Conservation (phyloP, 2,329 filamentous ascomycete genomes). For the Fusarium camptoceras region DNA sequence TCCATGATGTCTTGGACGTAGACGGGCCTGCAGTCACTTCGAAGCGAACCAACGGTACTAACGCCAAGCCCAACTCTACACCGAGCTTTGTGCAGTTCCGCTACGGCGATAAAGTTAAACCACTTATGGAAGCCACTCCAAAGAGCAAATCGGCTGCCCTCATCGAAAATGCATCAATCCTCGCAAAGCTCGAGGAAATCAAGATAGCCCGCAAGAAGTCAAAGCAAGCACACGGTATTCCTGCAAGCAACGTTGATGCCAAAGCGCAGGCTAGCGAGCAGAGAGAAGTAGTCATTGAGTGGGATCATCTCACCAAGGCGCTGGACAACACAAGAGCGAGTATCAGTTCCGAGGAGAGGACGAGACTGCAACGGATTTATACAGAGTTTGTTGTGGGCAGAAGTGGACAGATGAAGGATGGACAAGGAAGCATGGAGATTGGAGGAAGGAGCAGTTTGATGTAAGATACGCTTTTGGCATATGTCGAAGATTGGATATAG, state of each 20-base stretch:
- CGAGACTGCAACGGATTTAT: slow-evolving; percentile 83
- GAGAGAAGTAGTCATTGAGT: slow-evolving; percentile 82
- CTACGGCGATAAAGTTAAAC: slow-evolving; percentile 72
- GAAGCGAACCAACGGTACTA: slow-evolving; percentile 52
- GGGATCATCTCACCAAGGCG: slow-evolving; percentile 84
- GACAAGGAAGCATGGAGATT: slow-evolving; percentile 90
- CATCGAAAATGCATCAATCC: slow-evolving; percentile 82
- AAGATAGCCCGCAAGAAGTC: slow-evolving; percentile 72
- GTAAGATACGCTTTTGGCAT: slow-evolving; percentile 59
- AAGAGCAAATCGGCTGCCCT: slow-evolving; percentile 66
- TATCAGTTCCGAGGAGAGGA: slow-evolving; percentile 82
- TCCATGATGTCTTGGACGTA: slow-evolving; percentile 84
- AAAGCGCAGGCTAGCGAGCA: slow-evolving; percentile 53
- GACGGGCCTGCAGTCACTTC: slow-evolving; percentile 60
- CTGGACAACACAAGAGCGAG: slow-evolving; percentile 82
- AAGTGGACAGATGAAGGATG: slow-evolving; percentile 95
- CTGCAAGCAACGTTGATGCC: slow-evolving; percentile 38
- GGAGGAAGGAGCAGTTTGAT: slow-evolving; percentile 94
- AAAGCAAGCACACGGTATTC: slow-evolving; percentile 50
- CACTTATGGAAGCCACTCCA: slow-evolving; percentile 56
- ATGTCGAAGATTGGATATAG: slow-evolving; percentile 11
- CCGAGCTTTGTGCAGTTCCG: slow-evolving; percentile 84
- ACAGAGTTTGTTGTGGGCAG: slow-evolving; percentile 91
- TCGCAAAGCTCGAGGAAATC: slow-evolving; percentile 84
- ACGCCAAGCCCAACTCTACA: slow-evolving; percentile 46